Base-by-base conservation (phyloP, 306 rosid genomes). In the Hippophae gyantsensis region DNA sequence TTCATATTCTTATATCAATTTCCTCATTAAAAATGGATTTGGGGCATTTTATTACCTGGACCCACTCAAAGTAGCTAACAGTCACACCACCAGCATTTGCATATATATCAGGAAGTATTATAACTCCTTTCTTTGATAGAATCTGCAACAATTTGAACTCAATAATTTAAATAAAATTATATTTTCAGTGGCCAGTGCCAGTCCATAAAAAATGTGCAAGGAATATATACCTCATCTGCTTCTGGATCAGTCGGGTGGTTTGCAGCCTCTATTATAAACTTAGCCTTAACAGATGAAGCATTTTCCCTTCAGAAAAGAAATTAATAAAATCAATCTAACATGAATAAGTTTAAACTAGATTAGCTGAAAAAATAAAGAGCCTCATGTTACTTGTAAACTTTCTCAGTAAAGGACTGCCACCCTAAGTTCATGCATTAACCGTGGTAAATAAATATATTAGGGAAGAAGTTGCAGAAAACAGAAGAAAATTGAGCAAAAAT, bases 181-280 rank as follows among this genome's bases (percentile, higher is more conserved):
- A 25, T 54, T 55, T n/a, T 66, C 10, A 2, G 42, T 46, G 56
- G 10, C 8, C 3, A 26, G 41, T 18, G 38, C 41, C 46, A 32
- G 38, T 32, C 13, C 50, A 14, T 9, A 43, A 2, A 11, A 61
- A 69, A 10, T 6, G 14, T 53, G 58, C 8, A 54, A 51, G 8
- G 12, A 11, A 48, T 46, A 43, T 10, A 61, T 40, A 81, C 86
- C 81, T 77, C 81, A 43, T 81, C 86, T 53, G 86, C 86, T 58
- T 81, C 86, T 10, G 83, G 81, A 59, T 81, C 83, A n/a, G 86
- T 77, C 13, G 86, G 86, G 49, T 81, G 86, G 43, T 81, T 81
- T 43, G 86, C 86, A 47, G 86, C 86, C 70, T 81, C 86, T 13
- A 81, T 58, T 8, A 81, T 74, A 69, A 74, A 81, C 57, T 81